Conservation (phyloP, 1,139 yeast genomes). For the Hemisphaericaspora lyxosophila region DNA sequence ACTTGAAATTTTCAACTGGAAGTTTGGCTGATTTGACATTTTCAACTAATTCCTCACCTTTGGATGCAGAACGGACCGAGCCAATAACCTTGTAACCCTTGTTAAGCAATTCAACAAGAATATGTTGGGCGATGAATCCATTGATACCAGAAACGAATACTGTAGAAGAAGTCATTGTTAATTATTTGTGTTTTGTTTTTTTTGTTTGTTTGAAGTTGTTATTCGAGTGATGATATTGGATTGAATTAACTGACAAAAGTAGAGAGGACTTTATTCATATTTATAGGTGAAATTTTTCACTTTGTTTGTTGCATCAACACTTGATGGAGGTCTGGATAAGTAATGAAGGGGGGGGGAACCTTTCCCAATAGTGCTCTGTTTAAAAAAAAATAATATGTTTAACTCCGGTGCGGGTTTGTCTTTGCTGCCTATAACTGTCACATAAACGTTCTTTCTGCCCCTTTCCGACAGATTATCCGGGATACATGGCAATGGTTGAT, state of each 20-base stretch:
- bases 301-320: too few relatives aligned
- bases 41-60: slow-evolving; percentile 38
- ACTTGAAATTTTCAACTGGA: slow-evolving; percentile 40
- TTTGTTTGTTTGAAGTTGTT: not conserved
- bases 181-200: not conserved
- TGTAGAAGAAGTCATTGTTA: not conserved
- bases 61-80: not conserved
- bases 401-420: too few relatives aligned
- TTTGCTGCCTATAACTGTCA: too few relatives aligned
- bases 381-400: too few relatives aligned
- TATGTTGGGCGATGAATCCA: not conserved
- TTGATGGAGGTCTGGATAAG: too few relatives aligned
- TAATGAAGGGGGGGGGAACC: too few relatives aligned
- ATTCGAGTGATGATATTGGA: too few relatives aligned
- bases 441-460: too few relatives aligned
- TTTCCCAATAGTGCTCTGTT: too few relatives aligned
- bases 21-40: slow-evolving; percentile 56
- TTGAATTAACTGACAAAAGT: not conserved
- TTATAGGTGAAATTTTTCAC: not conserved
- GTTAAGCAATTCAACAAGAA: not conserved
- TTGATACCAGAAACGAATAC: not conserved
- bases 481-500: too few relatives aligned
- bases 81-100: too few relatives aligned
- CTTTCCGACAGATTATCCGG: too few relatives aligned
- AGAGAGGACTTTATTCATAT: not conserved